Evolutionary conservation across 306 rosid species (phyloP).

Genomic region (Trifolium dubium): DNA sequence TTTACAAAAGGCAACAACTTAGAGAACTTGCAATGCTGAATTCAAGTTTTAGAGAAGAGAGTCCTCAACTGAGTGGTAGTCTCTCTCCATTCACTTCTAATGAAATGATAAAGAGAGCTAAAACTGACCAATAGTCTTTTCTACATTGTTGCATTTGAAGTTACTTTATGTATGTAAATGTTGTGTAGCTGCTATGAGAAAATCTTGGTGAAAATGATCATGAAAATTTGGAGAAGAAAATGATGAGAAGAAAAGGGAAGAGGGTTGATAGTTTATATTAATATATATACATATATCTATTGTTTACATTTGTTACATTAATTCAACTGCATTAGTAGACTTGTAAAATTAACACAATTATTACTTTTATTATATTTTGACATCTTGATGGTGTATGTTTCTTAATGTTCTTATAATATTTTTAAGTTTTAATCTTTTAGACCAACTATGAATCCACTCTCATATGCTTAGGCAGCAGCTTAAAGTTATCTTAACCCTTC

Average conservation of each 20-base stretch:
- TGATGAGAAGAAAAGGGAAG: not conserved
- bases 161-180: slow-evolving; percentile 42
- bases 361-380: slow-evolving; percentile 33
- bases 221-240: slow-evolving; percentile 45
- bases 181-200: slow-evolving; percentile 45
- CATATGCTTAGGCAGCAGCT: no score
- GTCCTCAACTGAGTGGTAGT: slow-evolving; percentile 65
- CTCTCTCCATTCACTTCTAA: slow-evolving; percentile 72
- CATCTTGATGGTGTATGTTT: not conserved
- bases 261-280: slow-evolving; percentile 9
- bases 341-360: slow-evolving; percentile 43
- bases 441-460: not conserved
- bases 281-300: slow-evolving; percentile 45
- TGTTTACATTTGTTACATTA: slow-evolving; percentile 34
- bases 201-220: slow-evolving; percentile 32
- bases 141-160: slow-evolving; percentile 40
- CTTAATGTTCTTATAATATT: not conserved
- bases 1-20: slow-evolving; percentile 71
- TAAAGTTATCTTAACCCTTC: no score
- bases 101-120: slow-evolving; percentile 80
- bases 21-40: slow-evolving; percentile 66
- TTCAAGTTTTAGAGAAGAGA: slow-evolving; percentile 63
- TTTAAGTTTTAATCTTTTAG: no score
- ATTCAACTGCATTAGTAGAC: slow-evolving; percentile 46
- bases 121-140: slow-evolving; percentile 60